phyloP scores from a whole-genome alignment of 345 rosid genomes.

The Rhizophora mangle region DNA sequence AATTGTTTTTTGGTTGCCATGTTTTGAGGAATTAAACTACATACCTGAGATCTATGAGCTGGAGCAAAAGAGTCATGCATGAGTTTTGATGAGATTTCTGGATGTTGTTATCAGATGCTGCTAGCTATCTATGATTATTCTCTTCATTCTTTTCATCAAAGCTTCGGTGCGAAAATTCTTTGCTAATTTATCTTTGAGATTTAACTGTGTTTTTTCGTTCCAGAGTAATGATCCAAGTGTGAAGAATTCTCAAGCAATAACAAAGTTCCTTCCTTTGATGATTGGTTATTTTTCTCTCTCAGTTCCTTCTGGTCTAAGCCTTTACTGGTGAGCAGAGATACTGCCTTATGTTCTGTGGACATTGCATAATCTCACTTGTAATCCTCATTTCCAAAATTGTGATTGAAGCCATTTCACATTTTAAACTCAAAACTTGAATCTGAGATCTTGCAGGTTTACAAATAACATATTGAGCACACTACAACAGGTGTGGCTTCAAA shows the following conservation, averaged over 20 bases:
- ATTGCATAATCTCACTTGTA: neutral
- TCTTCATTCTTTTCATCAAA: neutral
- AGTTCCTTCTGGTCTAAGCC: slow-evolving; percentile 99
- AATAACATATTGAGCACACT: slow-evolving; percentile 83
- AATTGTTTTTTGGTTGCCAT: neutral
- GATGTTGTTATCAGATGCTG: neutral
- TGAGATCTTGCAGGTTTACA: slow-evolving; percentile 60
- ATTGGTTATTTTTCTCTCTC: slow-evolving; percentile 93
- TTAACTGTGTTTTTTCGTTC: slow-evolving; percentile 3
- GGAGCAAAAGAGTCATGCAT: neutral
- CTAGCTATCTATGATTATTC: neutral
- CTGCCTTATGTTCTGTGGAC: slow-evolving; percentile 4
- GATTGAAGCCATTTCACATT: slow-evolving; percentile 1
- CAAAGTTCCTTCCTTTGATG: slow-evolving; percentile 79
- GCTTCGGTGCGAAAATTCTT: neutral
- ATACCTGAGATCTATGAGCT: neutral
- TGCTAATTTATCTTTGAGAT: neutral
- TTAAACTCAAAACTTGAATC: slow-evolving; percentile 12
- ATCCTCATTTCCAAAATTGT: neutral
- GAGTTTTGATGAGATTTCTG: neutral
- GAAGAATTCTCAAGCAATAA: slow-evolving; percentile 85
- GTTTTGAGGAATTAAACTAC: slow-evolving; percentile 8
- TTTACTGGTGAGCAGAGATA: slow-evolving; percentile 70
- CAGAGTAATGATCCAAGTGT: slow-evolving; percentile 81
- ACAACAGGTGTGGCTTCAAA: slow-evolving; percentile 96